Base-by-base conservation (phyloP, 331 rosid genomes). In the Pyrus hybrid region DNA sequence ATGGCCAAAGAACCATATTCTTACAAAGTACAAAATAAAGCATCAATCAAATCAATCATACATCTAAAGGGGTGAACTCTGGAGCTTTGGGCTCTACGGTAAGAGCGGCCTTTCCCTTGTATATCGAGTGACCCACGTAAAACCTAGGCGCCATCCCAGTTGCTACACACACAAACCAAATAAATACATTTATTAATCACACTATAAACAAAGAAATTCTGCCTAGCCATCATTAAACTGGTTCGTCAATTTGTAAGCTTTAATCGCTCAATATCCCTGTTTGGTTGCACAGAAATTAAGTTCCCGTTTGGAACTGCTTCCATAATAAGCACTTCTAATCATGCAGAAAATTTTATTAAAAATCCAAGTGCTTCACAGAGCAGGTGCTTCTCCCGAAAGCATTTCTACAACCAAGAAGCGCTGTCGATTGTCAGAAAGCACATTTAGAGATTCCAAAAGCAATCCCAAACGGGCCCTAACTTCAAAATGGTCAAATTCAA, bases 81-180 rank as follows among this genome's bases (percentile, higher is more conserved):
- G 97, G 99, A 25, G 96, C 91, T 75, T 83, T 83, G 58, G 99
- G 97, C 83, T 90, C 88, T 47, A 92, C 80, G 4, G 96, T 85
- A 61, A 95, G 96, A 20, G 93, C 97, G 43, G 99, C 93, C 81
- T 95, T 37, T 10, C 45, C 45, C 45, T 37, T 37, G 45, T 37
- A 37, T 37, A 37, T 37, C 13, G 45, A 37, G 84, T 89, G 96
- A 68, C 93, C 90, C 68, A 95, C 99, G 82, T 78, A 95, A 83
- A 79, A 89, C 87, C 82, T 94, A 47, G 97, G 87, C 58, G 91
- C 90, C 74, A 74, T 71, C 70, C 83, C 91, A 79, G 72, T 88
- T 68, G 66, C 96, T 87, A 63, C 71, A 85, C 70, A 78, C 32
- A 73, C 32, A 68, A 35, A 61, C 57, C 79, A 78, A 76, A 81